Conservation (phyloP, 768 basidiomycete genomes). For the Mycena haematopus region DNA sequence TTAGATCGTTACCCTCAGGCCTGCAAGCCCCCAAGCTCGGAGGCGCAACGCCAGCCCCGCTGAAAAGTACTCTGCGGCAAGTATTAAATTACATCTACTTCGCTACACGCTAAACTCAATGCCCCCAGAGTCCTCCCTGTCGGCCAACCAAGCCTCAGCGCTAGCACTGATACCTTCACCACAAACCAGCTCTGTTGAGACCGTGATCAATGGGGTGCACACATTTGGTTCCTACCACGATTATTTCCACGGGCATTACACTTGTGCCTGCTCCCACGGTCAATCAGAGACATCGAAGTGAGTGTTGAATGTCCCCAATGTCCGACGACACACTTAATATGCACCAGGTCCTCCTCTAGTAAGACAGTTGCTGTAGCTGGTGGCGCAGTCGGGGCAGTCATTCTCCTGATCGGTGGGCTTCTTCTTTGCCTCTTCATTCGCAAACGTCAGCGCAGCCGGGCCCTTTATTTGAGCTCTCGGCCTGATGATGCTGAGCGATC, state of each 20-base stretch:
- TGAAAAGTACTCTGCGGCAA: neutral
- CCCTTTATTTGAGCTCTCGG: conserved; percentile 29
- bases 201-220: neutral
- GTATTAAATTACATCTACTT: neutral
- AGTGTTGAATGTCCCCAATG: neutral
- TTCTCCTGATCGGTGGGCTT: conserved; percentile 13
- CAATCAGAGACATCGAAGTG: neutral
- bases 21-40: neutral
- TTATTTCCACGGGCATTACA: neutral
- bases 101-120: neutral
- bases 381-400: conserved; percentile 8
- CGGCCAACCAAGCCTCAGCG: neutral
- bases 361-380: conserved; percentile 4
- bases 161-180: neutral
- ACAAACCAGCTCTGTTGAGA: neutral
- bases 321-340: neutral
- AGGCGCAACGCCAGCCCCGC: neutral
- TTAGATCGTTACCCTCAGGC: neutral
- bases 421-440: conserved; percentile 27
- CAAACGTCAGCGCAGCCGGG: conserved; percentile 23
- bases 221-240: neutral
- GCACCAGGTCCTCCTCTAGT: conserved; percentile 6
- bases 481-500: conserved; percentile 24
- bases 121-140: neutral
- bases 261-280: conserved; percentile 8